A percentile compares a stretch with the other conserved stretches of the same genome.
Conservation (phyloP, 176 grass and related monocot species). For the Rhynchospora pubera region DNA sequence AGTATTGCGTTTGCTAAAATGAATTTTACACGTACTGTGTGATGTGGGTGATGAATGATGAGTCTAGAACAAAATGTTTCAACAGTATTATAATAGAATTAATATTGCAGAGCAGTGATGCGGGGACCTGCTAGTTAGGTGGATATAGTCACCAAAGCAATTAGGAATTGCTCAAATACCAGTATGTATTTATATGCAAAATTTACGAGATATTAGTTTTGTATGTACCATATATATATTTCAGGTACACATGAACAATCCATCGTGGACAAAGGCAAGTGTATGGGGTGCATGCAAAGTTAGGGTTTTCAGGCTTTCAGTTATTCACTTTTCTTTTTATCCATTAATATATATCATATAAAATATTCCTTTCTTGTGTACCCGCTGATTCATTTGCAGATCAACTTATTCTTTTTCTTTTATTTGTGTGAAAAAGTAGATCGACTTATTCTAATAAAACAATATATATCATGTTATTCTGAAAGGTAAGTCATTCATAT, state of each 20-base stretch:
- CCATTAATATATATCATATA: background rate
- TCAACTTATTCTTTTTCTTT: background rate
- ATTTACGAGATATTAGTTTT: background rate
- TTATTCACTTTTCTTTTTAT: background rate
- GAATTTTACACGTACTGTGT: no score
- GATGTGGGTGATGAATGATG: no score
- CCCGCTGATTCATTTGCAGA: background rate
- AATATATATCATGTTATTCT: background rate
- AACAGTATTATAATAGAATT: no score
- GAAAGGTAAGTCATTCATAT: background rate
- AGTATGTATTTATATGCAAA: no score
- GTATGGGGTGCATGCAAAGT: constrained; percentile 14
- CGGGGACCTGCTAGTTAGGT: no score
- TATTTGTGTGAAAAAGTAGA: no score
- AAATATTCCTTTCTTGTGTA: constrained; percentile 24
- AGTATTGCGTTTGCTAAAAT: no score
- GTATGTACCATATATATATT: background rate
- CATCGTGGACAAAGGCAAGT: background rate
- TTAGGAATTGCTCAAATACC: no score
- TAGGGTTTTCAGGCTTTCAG: constrained; percentile 16
- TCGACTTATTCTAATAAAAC: background rate
- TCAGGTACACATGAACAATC: background rate
- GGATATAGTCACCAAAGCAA: no score
- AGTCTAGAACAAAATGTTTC: no score
- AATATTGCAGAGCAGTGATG: no score